Base-by-base conservation (phyloP, 352 stramenopile species). In the Globisporangium megalacanthum region DNA sequence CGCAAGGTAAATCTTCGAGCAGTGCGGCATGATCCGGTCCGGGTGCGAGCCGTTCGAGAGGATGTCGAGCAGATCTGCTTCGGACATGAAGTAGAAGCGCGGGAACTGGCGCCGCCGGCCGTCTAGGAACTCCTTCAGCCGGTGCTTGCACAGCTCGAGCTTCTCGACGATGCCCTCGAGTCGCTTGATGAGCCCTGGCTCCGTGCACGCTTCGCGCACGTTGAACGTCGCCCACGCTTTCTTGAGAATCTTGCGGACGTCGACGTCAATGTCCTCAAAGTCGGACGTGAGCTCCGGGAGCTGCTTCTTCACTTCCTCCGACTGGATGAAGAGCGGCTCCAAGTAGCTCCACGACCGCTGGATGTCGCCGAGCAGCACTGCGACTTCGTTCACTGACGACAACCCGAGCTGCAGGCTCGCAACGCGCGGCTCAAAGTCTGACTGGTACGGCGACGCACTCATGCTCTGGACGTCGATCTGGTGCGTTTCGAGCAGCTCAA, bases 401-500 rank as follows among this genome's bases (percentile, higher is more conserved):
- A 98, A 70, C 13, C 82, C 83, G 20, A 85, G 72, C 53, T 98
- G 92, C 51, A 97, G 90, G 58, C 69, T 79, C 31, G 84, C 76
- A 8, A 98, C 92, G 44, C 97, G 84, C 33, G 80, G 72, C 61
- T 98, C 85, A 70, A 99, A 99, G 56, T 98, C 91, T 1, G 84
- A 94, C 25, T 98, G 81, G 59, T 98, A 98, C 2, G 94, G 93
- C 17, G 88, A 98, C 5, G 91, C 88, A 56, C 93, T 92, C 95
- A 99, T 99, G 37, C 91, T 89, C 73, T 99, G 96, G 19, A 98
- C 90, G 56, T 96, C 79, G 33, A 98, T 93, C 71, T 99, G 96
- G 66, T 99, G 94, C 17, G 90, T 97, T 69, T 99, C 95, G 10
- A 99, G 83, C 10, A 95, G 65, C 70, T 98, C 94, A 61, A 98